phyloP scores from a whole-genome alignment of 2,329 filamentous ascomycete species.

The Nothophaeocryptopus gaeumannii region DNA sequence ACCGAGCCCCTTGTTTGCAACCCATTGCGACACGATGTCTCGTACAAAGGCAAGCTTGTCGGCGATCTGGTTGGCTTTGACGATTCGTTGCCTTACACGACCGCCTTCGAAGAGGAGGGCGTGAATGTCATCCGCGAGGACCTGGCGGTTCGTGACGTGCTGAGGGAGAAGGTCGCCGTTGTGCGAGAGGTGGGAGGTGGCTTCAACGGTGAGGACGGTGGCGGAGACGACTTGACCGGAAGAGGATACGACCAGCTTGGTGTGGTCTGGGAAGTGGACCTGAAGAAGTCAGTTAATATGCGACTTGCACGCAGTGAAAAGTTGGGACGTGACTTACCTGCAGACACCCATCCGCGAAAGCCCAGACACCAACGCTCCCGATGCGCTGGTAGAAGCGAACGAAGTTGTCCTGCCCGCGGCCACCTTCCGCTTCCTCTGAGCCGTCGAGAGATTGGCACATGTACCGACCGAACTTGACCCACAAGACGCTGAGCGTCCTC shows the following conservation, averaged over 20 bases:
- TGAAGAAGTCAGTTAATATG: slow-evolving; percentile 37
- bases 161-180: slow-evolving; percentile 63
- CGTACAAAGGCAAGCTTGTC: slow-evolving; percentile 72
- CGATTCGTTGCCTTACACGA: slow-evolving; percentile 50
- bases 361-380: slow-evolving; percentile 78
- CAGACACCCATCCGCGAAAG: slow-evolving; percentile 74
- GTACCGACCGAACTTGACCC: slow-evolving; percentile 70
- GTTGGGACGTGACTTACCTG: slow-evolving; percentile 52
- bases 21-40: slow-evolving; percentile 68
- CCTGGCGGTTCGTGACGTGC: slow-evolving; percentile 66
- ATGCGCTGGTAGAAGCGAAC: slow-evolving; percentile 80
- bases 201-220: slow-evolving; percentile 70
- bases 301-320: not conserved
- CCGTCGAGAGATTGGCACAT: slow-evolving; percentile 52
- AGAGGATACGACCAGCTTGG: slow-evolving; percentile 74
- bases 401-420: slow-evolving; percentile 48
- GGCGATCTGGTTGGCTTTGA: slow-evolving; percentile 69
- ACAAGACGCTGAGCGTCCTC: slow-evolving; percentile 57
- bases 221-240: slow-evolving; percentile 75
- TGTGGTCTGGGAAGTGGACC: slow-evolving; percentile 88
- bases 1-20: slow-evolving; percentile 65
- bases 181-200: slow-evolving; percentile 61
- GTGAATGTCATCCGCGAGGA: slow-evolving; percentile 69
- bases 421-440: slow-evolving; percentile 38
- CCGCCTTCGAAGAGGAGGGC: slow-evolving; percentile 64